Conservation (phyloP, 2,329 filamentous ascomycete species). For the Pseudopyricularia javanii region DNA sequence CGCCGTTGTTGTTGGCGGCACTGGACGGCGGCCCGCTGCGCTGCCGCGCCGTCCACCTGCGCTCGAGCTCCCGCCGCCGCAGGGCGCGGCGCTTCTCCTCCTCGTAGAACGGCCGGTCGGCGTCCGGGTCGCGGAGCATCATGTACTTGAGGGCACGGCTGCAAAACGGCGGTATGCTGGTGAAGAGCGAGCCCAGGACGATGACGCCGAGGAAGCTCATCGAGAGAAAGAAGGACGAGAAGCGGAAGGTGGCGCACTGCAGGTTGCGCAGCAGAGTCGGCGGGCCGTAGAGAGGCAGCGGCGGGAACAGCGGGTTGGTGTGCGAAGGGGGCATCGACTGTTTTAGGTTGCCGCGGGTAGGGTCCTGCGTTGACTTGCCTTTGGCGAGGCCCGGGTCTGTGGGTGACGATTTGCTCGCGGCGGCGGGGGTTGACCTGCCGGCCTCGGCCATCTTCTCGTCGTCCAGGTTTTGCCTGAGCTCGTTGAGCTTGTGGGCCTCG, state of each 20-base stretch:
- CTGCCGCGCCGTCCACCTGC: slow-evolving; percentile 46
- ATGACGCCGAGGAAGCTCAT: slow-evolving; percentile 66
- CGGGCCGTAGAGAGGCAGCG: slow-evolving; percentile 69
- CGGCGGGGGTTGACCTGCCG: not conserved
- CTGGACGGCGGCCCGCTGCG: too few relatives aligned
- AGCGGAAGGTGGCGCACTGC: slow-evolving; percentile 53
- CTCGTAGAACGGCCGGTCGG: slow-evolving; percentile 52
- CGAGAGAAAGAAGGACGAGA: slow-evolving; percentile 64
- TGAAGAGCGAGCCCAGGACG: slow-evolving; percentile 61
- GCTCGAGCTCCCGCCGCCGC: slow-evolving; percentile 43
- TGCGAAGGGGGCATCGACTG: slow-evolving; percentile 48
- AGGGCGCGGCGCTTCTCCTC: slow-evolving; percentile 55
- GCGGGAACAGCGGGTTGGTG: slow-evolving; percentile 74
- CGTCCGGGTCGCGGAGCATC: slow-evolving; percentile 47
- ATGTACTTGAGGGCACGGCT: slow-evolving; percentile 37
- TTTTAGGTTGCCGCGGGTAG: slow-evolving; percentile 31
- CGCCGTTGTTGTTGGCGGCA: too few relatives aligned
- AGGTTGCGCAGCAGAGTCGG: slow-evolving; percentile 52
- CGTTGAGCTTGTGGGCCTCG: slow-evolving; percentile 61
- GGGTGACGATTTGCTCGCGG: too few relatives aligned
- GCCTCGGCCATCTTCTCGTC: slow-evolving; percentile 3
- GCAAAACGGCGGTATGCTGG: slow-evolving; percentile 43
- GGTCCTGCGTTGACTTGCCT: slow-evolving; percentile 24
- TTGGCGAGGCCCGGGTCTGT: too few relatives aligned
- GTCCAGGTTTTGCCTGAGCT: slow-evolving; percentile 37